These are phyloP conservation scores for Cryphonectria japonica DNA, from an alignment of 2,329 filamentous ascomycete species.

Conservation along the genomic window DNA sequence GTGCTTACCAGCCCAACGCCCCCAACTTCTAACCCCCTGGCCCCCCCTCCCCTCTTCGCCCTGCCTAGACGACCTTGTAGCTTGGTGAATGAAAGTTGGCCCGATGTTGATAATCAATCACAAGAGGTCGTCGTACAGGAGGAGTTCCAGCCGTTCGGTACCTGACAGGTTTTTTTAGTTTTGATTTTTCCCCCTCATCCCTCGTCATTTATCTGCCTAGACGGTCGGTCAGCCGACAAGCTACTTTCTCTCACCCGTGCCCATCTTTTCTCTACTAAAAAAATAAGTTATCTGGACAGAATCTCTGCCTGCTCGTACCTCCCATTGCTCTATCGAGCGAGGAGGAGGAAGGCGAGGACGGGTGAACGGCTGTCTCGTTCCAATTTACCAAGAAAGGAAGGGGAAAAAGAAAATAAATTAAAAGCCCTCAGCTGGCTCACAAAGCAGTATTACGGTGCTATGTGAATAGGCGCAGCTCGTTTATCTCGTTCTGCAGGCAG, in stretches of 20 bases:
- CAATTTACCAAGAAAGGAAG: neutral
- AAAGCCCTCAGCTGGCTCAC: neutral
- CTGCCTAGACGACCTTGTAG: neutral
- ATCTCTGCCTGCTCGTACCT: neutral
- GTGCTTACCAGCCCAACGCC: neutral
- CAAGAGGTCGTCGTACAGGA: neutral
- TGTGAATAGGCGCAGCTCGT: neutral
- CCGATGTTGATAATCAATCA: constrained; percentile 5
- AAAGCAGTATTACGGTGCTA: neutral
- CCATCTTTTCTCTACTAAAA: no score
- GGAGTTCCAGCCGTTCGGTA: neutral
- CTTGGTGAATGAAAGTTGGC: neutral
- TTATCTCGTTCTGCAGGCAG: neutral
- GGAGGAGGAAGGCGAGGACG: neutral
- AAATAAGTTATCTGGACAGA: no score
- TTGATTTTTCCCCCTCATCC: no score
- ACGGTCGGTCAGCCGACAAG: neutral
- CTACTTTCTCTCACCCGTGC: no score
- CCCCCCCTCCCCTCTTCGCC: neutral
- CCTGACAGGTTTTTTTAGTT: neutral
- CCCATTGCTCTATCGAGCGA: neutral
- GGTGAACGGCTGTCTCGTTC: neutral
- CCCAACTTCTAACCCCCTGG: neutral
- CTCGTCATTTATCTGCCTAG: neutral
- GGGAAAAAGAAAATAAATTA: neutral